Conservation (phyloP, 129 eudicot species). For the Helichrysum umbraculigerum region DNA sequence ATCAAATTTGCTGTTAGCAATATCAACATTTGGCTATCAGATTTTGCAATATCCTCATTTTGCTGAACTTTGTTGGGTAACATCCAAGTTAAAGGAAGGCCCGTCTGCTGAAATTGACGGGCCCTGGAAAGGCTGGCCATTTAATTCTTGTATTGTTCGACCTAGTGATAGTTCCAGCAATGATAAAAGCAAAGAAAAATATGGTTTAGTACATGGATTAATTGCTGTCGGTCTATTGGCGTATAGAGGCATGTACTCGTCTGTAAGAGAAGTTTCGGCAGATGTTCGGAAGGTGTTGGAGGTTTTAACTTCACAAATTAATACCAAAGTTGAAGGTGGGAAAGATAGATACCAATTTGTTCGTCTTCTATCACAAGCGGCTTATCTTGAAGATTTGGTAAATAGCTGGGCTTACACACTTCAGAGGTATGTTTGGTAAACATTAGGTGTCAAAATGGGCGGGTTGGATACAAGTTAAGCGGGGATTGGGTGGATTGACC, state of each 20-base stretch:
- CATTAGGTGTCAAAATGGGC: not conserved
- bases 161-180: slow-evolving; percentile 43
- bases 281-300: slow-evolving; percentile 81
- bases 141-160: slow-evolving; percentile 83
- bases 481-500: not conserved
- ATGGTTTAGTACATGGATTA: slow-evolving; percentile 72
- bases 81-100: slow-evolving; percentile 93
- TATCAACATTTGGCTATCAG: slow-evolving; percentile 80
- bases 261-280: slow-evolving; percentile 59
- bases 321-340: slow-evolving; percentile 70
- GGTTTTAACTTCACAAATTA: slow-evolving; percentile 56
- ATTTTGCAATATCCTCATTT: slow-evolving; percentile 86
- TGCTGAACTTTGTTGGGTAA: slow-evolving; percentile 98
- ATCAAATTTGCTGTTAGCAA: slow-evolving; percentile 67
- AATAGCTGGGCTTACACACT: slow-evolving; percentile 71
- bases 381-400: slow-evolving; percentile 88
- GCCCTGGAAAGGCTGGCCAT: slow-evolving; percentile 94
- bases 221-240: slow-evolving; percentile 90
- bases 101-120: slow-evolving; percentile 67
- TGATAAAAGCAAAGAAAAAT: slow-evolving; percentile 48
- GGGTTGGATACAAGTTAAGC: not conserved
- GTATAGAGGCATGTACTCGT: slow-evolving; percentile 76
- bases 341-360: slow-evolving; percentile 58
- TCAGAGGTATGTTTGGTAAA: slow-evolving; percentile 58
- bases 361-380: slow-evolving; percentile 79